A percentile compares a stretch with the other conserved stretches of the same genome.
Evolutionary conservation across 495 filamentous ascomycete genomes (phyloP).

Genomic region (Apodospora peruviana): DNA sequence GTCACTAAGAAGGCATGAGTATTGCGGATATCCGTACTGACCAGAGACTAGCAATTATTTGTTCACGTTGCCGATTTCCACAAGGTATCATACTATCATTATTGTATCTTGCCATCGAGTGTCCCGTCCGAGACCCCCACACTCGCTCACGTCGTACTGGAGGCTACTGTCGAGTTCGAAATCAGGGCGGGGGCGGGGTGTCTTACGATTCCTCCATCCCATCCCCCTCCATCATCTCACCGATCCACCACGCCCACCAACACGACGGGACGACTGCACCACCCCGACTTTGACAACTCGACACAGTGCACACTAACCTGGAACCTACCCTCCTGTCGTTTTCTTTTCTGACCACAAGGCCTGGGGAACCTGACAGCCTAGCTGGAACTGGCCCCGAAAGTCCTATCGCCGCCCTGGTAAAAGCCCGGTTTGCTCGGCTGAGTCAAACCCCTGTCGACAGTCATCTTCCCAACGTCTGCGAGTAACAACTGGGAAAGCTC

Average conservation of each 20-base stretch:
- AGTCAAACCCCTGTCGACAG: neutral
- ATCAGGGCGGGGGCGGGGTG: too few relatives aligned
- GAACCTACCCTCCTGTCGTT: neutral
- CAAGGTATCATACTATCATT: too few relatives aligned
- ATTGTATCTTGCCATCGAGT: too few relatives aligned
- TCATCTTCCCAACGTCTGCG: neutral
- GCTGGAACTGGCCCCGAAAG: neutral
- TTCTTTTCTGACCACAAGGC: neutral
- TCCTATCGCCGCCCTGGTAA: neutral
- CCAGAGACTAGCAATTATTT: too few relatives aligned
- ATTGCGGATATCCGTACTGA: too few relatives aligned
- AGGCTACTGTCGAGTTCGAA: too few relatives aligned
- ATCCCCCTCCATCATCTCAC: too few relatives aligned
- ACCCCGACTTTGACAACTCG: neutral
- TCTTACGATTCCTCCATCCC: too few relatives aligned
- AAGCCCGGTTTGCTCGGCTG: neutral
- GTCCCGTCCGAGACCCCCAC: too few relatives aligned
- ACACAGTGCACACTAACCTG: neutral
- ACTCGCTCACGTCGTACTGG: too few relatives aligned
- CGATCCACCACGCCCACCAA: neutral
- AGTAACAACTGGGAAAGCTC: neutral
- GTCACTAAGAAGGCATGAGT: too few relatives aligned
- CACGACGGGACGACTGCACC: neutral
- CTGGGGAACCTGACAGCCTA: neutral
- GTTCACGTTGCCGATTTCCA: too few relatives aligned